Evolutionary conservation across 192 early-diverging fungal species (phyloP), one percentile per base, ranked within the genome.

Genomic region (Allomyces macrogynus): DNA sequence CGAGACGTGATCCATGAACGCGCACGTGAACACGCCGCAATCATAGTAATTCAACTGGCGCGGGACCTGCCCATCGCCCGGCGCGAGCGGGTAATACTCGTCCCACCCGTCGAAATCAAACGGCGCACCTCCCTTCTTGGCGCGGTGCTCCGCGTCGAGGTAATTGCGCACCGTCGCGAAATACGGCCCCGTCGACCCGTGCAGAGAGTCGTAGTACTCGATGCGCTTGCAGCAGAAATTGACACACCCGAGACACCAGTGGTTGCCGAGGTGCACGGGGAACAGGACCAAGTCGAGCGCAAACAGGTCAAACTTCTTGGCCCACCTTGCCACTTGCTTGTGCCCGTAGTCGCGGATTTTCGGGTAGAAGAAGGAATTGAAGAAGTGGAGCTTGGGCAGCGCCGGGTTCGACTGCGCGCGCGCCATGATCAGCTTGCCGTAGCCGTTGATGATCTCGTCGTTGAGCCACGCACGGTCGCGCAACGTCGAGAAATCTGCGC

Each of bases 391-490:
- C 27, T 77, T 79, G 0, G 89, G 89, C 42, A 83, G 63, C 0
- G 65, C 54, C 7, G 75, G 12, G 40, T 71, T 67, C 23, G 73
- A 68, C 49, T 80, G 78, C 16, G 85, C 68, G 12, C 95, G 81
- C 0, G 79, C 73, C 67, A 85, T 80, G 16, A 92, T 77, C 60
- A 97, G 72, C 57, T 86, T 76, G 66, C 87, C 81, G 72, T 94
- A 97, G 73, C 88, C 91, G 70, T 97, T 95, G 72, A 97, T 94
- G 23, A 86, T 74, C 73, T 95, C 91, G 71, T 97, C 95, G 71
- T 97, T 95, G 10, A 97, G 77, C 95, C 95, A 97, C 22, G 75
- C 68, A 23, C 86, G 81, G 43, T 79, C 78, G 16, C 70, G 62
- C 62, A 97, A 71, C 20, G 91, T 95, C 20, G 68, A 65, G 16